phyloP scores from a whole-genome alignment of 768 basidiomycete genomes.

The Serpula lacrymans region DNA sequence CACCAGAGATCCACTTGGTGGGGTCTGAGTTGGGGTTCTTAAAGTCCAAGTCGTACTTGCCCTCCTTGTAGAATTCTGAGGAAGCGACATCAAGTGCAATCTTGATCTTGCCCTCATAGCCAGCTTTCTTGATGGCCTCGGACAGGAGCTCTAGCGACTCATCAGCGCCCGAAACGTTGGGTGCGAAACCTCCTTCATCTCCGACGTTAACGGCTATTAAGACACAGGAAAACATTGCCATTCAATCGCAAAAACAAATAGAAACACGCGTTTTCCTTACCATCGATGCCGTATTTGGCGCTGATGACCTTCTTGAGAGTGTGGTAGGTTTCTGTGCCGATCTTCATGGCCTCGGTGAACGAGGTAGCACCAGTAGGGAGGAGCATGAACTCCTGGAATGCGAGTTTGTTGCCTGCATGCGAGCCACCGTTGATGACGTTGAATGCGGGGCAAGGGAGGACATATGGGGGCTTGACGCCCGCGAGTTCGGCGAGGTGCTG shows the following conservation, averaged over 20 bases:
- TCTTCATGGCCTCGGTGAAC: constrained; percentile 98
- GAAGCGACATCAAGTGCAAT: constrained; percentile 98
- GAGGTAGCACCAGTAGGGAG: constrained; percentile 88
- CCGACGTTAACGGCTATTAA: constrained; percentile 92
- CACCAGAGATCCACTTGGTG: constrained; percentile 92
- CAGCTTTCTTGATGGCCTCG: constrained; percentile 97
- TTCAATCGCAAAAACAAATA: constrained; percentile 10
- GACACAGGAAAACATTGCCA: neutral
- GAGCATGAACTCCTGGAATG: constrained; percentile 99
- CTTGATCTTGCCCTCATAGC: constrained; percentile 98
- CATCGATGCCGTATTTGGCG: constrained; percentile 98
- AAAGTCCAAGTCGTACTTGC: constrained; percentile 98
- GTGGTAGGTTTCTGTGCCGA: constrained; percentile 97
- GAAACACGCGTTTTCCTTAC: constrained; percentile 40
- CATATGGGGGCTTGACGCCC: constrained; percentile 90
- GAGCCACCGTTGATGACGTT: constrained; percentile 99
- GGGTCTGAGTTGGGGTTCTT: constrained; percentile 99
- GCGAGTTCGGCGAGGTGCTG: constrained; percentile 95
- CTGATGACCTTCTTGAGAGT: constrained; percentile 98
- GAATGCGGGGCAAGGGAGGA: constrained; percentile 91
- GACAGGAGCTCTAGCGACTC: constrained; percentile 94
- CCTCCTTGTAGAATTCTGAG: constrained; percentile 99
- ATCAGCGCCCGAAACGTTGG: constrained; percentile 95
- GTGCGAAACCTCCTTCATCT: constrained; percentile 99
- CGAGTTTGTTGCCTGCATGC: constrained; percentile 98